These are phyloP conservation scores for Taphrina populina DNA, from an alignment of 1,139 yeast species.

Conservation along the genomic window DNA sequence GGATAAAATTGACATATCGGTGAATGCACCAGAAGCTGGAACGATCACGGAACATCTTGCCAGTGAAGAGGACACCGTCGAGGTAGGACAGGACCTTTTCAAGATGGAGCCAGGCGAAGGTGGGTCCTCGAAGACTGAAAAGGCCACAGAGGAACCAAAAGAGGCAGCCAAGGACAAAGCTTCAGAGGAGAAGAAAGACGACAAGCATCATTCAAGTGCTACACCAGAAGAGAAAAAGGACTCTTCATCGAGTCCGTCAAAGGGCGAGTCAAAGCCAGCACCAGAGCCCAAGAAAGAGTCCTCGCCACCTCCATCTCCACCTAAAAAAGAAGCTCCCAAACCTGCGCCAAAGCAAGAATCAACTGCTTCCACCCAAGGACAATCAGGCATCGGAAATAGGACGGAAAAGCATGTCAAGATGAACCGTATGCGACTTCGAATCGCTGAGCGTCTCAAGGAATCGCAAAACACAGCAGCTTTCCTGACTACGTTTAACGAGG, in stretches of 20 bases:
- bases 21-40: slow-evolving; percentile 91
- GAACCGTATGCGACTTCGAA: slow-evolving; percentile 99
- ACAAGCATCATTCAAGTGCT: slow-evolving; percentile 43
- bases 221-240: slow-evolving; percentile 42
- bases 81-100: slow-evolving; percentile 90
- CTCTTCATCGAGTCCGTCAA: slow-evolving; percentile 40
- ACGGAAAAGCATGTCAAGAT: slow-evolving; percentile 62
- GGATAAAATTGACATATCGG: slow-evolving; percentile 95
- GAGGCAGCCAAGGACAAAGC: slow-evolving; percentile 36
- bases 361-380: slow-evolving; percentile 40
- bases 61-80: slow-evolving; percentile 86
- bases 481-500: slow-evolving; percentile 95
- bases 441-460: slow-evolving; percentile 98
- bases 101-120: slow-evolving; percentile 88
- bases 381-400: slow-evolving; percentile 35
- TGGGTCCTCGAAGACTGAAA: slow-evolving; percentile 48
- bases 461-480: slow-evolving; percentile 99
- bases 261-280: slow-evolving; percentile 40
- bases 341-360: slow-evolving; percentile 39
- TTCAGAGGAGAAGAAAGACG: slow-evolving; percentile 44
- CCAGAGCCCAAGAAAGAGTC: slow-evolving; percentile 35
- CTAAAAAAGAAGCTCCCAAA: slow-evolving; percentile 35
- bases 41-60: slow-evolving; percentile 82
- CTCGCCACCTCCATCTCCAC: slow-evolving; percentile 36
- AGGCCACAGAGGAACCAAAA: slow-evolving; percentile 40